Percentiles rank a stretch among this genome's conserved stretches.
Evolutionary conservation across 495 filamentous ascomycete species (phyloP).

Genomic region (Sabuloglossum arenarium): DNA sequence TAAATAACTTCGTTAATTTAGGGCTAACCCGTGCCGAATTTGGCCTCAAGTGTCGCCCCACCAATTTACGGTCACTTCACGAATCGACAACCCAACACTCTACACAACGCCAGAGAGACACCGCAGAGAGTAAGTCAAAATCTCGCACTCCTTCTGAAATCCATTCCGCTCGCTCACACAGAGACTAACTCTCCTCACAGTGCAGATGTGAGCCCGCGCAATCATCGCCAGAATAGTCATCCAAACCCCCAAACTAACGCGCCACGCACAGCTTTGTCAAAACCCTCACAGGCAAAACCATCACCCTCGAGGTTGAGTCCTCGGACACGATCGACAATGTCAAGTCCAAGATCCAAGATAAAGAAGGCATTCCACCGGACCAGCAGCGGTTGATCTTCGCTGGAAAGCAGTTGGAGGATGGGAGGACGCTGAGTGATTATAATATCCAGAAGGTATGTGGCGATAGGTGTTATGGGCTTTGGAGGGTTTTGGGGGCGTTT

Average conservation of each 20-base stretch:
- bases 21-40: background rate
- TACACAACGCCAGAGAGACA: conserved; percentile 11
- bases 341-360: conserved; percentile 96
- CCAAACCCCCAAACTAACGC: background rate
- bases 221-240: conserved; percentile 2
- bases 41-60: conserved; percentile 2
- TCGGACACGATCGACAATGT: conserved; percentile 98
- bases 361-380: conserved; percentile 98
- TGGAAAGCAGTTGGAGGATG: conserved; percentile 99
- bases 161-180: conserved; percentile 7
- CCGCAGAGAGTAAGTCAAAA: conserved; percentile 36
- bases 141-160: background rate
- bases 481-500: background rate
- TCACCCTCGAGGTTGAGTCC: conserved; percentile 98
- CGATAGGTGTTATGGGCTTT: background rate
- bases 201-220: conserved; percentile 50
- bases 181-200: conserved; percentile 22
- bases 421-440: conserved; percentile 94
- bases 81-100: background rate
- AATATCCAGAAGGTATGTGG: conserved; percentile 95
- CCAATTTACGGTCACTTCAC: background rate
- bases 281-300: conserved; percentile 97
- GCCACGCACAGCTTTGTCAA: conserved; percentile 60
- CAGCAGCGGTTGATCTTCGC: conserved; percentile 99
- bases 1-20: background rate